Conservation (phyloP, 768 basidiomycete genomes). For the Hygrophoropsis aurantiaca region DNA sequence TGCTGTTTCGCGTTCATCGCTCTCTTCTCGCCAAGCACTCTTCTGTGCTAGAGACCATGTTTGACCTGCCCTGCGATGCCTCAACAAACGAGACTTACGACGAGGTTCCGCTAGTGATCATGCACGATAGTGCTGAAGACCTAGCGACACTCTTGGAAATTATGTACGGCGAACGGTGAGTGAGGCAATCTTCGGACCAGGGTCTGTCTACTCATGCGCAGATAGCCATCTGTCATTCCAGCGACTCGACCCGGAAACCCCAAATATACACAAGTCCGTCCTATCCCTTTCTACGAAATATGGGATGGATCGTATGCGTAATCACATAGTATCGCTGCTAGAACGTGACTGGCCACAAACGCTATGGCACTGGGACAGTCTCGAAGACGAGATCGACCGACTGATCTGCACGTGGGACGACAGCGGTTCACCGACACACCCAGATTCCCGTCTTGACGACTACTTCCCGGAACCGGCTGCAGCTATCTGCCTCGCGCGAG, state of each 20-base stretch:
- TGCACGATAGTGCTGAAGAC: constrained; percentile 5
- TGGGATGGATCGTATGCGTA: constrained; percentile 30
- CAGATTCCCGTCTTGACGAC: no score
- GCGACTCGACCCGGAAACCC: no score
- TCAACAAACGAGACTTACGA: constrained; percentile 5
- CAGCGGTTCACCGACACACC: no score
- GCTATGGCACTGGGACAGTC: constrained; percentile 24
- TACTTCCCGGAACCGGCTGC: constrained; percentile 10
- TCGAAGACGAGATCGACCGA: no score
- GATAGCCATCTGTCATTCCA: no score
- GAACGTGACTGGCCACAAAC: constrained; percentile 33
- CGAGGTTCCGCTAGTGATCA: constrained; percentile 7
- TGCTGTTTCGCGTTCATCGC: constrained; percentile 12
- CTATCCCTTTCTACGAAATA: no score
- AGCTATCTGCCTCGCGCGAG: constrained; percentile 41
- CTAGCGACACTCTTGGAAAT: not conserved
- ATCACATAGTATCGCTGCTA: constrained; percentile 29
- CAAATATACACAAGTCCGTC: no score
- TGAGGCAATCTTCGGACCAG: no score
- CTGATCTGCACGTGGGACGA: no score
- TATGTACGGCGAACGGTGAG: no score
- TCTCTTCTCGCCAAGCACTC: constrained; percentile 8
- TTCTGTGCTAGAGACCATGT: constrained; percentile 8
- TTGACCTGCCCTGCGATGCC: not conserved
- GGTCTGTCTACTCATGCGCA: no score